Conservation (phyloP, 2,329 filamentous ascomycete species). For the Microascus cirrosus region DNA sequence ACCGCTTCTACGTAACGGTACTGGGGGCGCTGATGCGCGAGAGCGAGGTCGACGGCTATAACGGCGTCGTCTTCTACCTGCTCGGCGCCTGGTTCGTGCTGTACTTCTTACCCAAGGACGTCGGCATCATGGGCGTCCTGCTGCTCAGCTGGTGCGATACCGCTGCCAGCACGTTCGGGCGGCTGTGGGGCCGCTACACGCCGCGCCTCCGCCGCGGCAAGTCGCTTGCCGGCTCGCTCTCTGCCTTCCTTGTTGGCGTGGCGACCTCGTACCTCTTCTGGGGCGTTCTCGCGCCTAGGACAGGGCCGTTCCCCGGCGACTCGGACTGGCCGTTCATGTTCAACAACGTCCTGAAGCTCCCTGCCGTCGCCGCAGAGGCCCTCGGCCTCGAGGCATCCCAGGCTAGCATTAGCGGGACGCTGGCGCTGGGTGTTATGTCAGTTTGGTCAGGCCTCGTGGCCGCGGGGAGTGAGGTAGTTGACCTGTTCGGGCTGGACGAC, state of each 20-base stretch:
- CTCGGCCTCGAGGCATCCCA: slow-evolving; percentile 50
- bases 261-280: slow-evolving; percentile 77
- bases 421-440: slow-evolving; percentile 72
- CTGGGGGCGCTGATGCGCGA: slow-evolving; percentile 94
- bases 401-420: slow-evolving; percentile 53
- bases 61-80: slow-evolving; percentile 95
- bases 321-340: slow-evolving; percentile 69
- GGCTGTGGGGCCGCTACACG: slow-evolving; percentile 82
- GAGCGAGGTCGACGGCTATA: slow-evolving; percentile 87
- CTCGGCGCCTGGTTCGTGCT: slow-evolving; percentile 82
- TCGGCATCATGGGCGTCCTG: slow-evolving; percentile 79
- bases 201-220: slow-evolving; percentile 77
- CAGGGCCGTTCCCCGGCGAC: slow-evolving; percentile 58
- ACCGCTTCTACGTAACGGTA: slow-evolving; percentile 73
- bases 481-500: slow-evolving; percentile 91
- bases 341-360: slow-evolving; percentile 63
- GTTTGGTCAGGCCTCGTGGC: slow-evolving; percentile 82
- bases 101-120: slow-evolving; percentile 82
- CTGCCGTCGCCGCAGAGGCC: slow-evolving; percentile 41
- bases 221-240: slow-evolving; percentile 78
- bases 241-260: slow-evolving; percentile 76
- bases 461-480: slow-evolving; percentile 78
- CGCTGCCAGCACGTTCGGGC: slow-evolving; percentile 86
- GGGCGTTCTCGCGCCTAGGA: slow-evolving; percentile 66
- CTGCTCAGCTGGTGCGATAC: slow-evolving; percentile 97